phyloP scores from a whole-genome alignment of 495 filamentous ascomycete genomes.

The Tuber indicum region DNA sequence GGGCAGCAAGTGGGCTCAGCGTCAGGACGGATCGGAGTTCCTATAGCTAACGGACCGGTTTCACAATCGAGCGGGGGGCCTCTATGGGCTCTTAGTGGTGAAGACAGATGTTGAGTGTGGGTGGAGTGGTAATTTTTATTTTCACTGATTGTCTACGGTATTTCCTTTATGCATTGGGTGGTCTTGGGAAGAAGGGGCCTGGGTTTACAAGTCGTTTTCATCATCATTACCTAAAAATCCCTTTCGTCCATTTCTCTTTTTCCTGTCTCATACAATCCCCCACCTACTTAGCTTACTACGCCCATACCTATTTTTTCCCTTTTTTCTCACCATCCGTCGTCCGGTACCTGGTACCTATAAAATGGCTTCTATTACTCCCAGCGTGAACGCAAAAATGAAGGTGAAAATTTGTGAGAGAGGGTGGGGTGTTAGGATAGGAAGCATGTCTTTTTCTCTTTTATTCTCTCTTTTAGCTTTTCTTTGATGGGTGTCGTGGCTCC shows the following conservation, averaged over 20 bases:
- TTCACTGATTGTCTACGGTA: neutral
- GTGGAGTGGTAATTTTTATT: neutral
- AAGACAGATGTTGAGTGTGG: neutral
- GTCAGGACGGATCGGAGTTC: neutral
- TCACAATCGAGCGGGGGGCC: neutral
- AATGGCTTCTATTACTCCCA: neutral
- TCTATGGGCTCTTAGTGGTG: neutral
- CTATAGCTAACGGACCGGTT: constrained; percentile 3
- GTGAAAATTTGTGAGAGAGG: neutral
- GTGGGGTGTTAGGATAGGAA: neutral
- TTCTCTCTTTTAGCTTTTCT: neutral
- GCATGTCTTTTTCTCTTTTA: neutral
- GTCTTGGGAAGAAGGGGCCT: neutral
- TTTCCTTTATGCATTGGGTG: constrained; percentile 5
- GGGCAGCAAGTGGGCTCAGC: neutral
- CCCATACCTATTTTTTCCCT: neutral
- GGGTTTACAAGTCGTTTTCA: neutral
- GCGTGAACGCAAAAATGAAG: neutral
- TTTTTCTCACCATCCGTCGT: neutral
- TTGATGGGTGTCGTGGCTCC: neutral
- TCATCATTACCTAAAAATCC: constrained; percentile 1
- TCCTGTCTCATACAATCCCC: neutral
- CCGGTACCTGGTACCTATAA: neutral
- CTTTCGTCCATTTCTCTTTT: neutral
- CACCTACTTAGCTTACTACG: neutral